phyloP scores from a whole-genome alignment of 345 rosid genomes.

The Gossypium rotundifolium region DNA sequence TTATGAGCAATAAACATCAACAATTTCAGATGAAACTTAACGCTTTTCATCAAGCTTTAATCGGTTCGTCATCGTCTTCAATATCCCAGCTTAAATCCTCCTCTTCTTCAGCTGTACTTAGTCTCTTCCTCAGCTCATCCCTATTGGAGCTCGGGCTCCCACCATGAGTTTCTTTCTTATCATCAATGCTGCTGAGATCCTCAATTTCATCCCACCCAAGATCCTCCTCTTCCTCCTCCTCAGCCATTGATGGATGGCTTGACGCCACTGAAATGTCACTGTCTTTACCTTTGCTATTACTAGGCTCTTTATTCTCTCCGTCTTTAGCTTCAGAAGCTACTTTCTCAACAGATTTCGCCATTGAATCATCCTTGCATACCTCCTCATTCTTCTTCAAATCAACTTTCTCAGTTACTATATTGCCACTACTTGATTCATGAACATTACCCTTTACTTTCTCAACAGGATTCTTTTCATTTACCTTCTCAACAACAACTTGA shows the following conservation, averaged over 20 bases:
- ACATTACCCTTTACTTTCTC: conserved; percentile 11
- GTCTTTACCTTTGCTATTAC: conserved; percentile 24
- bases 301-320: conserved; percentile 24
- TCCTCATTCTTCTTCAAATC: conserved; percentile 14
- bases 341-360: conserved; percentile 27
- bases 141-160: conserved; percentile 26
- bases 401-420: conserved; percentile 14
- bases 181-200: conserved; percentile 47
- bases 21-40: not conserved
- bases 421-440: conserved; percentile 20
- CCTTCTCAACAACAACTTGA: conserved; percentile 12
- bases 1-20: conserved; percentile 6
- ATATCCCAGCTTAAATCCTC: conserved; percentile 91
- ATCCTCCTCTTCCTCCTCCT: conserved; percentile 36
- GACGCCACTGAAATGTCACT: conserved; percentile 35
- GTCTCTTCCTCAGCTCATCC: conserved; percentile 4
- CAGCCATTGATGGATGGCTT: conserved; percentile 29
- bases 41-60: conserved; percentile 29
- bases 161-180: conserved; percentile 27
- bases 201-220: conserved; percentile 59
- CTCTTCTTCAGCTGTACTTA: conserved; percentile 16
- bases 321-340: conserved; percentile 19
- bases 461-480: conserved; percentile 4
- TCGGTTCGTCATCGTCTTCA: conserved; percentile 63
- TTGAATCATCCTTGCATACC: conserved; percentile 13